Conservation (phyloP, 257 asterid genomes). For the Gentiana macrophylla region DNA sequence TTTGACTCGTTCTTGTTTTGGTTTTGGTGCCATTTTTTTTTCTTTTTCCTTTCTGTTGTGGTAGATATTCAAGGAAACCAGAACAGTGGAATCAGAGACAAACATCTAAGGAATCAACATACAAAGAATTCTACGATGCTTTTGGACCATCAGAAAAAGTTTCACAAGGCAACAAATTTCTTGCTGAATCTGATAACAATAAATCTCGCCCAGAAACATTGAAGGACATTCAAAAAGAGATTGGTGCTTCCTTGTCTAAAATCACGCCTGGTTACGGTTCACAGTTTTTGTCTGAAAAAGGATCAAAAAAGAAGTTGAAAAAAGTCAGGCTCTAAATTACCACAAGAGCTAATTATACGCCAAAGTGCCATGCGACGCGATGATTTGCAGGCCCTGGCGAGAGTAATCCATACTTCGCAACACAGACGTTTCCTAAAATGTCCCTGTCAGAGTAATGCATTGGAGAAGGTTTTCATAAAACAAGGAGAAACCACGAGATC, state of each 20-base stretch:
- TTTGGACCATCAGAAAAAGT: constrained; percentile 60
- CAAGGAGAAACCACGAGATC: background rate
- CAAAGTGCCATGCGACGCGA: constrained; percentile 10
- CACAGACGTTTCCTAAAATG: too few species aligned
- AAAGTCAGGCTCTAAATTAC: constrained; percentile 29
- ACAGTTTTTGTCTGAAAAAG: constrained; percentile 71
- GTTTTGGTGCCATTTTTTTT: too few species aligned
- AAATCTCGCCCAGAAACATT: constrained; percentile 56
- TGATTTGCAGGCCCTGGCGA: constrained; percentile 8
- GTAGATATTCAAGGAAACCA: constrained; percentile 57
- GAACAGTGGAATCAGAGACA: constrained; percentile 87
- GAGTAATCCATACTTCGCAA: too few species aligned
- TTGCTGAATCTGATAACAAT: constrained; percentile 31
- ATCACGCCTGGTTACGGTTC: constrained; percentile 25
- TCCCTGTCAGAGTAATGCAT: background rate
- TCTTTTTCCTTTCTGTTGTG: background rate
- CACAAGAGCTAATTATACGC: constrained; percentile 18
- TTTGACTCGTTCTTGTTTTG: too few species aligned
- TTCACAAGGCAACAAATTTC: constrained; percentile 47
- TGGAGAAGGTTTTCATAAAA: background rate
- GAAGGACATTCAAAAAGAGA: constrained; percentile 69
- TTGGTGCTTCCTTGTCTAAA: constrained; percentile 39
- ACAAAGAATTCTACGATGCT: constrained; percentile 55
- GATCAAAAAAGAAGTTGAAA: constrained; percentile 22
- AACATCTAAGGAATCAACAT: constrained; percentile 55